These are phyloP conservation scores for Aquanectria penicillioides DNA, from an alignment of 2,329 filamentous ascomycete species.

Conservation along the genomic window DNA sequence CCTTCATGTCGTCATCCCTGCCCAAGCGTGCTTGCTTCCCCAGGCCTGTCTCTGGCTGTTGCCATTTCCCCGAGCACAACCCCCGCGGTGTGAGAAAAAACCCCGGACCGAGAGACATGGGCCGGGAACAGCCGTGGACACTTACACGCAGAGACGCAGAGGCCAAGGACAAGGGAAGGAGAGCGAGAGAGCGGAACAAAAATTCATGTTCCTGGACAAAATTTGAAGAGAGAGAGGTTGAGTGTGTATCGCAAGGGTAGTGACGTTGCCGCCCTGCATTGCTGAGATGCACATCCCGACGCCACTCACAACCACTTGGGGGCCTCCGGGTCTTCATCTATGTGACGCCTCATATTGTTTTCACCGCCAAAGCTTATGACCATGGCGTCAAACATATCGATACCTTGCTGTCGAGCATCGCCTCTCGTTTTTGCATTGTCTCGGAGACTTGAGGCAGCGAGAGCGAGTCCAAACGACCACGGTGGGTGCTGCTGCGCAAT, in stretches of 20 bases:
- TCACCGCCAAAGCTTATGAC: conserved; percentile 18
- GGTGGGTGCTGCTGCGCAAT: background rate
- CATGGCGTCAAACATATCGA: background rate
- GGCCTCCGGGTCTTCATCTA: background rate
- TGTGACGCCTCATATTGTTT: conserved; percentile 6
- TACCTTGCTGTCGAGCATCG: background rate
- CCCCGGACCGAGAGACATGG: conserved; percentile 3
- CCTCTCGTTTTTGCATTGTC: background rate
- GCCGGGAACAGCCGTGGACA: background rate
- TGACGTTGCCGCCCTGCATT: conserved; percentile 17
- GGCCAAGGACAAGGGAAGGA: background rate
- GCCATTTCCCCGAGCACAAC: conserved; percentile 3
- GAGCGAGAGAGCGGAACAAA: background rate
- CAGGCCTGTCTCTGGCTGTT: background rate
- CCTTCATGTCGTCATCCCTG: conserved; percentile 2
- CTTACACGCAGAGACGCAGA: conserved; percentile 2
- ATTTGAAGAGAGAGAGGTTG: background rate
- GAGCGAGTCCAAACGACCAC: background rate
- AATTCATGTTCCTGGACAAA: background rate
- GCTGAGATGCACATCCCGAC: conserved; percentile 6
- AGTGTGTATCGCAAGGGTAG: conserved; percentile 3
- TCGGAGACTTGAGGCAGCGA: background rate
- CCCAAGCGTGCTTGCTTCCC: background rate
- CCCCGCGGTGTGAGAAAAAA: background rate
- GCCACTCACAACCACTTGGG: conserved; percentile 1